phyloP scores from a whole-genome alignment of 768 basidiomycete genomes.

The Suillus subluteus region DNA sequence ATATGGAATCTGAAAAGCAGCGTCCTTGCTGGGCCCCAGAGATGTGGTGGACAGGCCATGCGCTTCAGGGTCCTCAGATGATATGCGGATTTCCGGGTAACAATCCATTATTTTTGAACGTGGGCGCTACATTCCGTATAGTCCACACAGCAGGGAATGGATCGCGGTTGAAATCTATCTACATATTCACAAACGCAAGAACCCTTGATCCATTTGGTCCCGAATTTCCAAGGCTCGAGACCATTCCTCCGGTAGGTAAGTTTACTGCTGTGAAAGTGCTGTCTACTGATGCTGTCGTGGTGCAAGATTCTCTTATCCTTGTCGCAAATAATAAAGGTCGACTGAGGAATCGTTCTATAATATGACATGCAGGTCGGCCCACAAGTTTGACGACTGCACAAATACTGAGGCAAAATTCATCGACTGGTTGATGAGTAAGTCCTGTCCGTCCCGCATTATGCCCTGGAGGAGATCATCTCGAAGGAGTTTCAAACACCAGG shows the following conservation, averaged over 20 bases:
- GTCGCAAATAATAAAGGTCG: neutral
- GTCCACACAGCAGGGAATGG: neutral
- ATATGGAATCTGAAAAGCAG: neutral
- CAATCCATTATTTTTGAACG: neutral
- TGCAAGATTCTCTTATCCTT: neutral
- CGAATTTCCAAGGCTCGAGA: neutral
- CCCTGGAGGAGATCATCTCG: neutral
- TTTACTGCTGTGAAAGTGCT: neutral
- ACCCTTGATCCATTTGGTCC: neutral
- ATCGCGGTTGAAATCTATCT: neutral
- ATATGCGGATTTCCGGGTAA: neutral
- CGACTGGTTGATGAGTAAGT: neutral
- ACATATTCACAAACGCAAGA: neutral
- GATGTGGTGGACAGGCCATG: neutral
- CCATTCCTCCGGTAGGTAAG: neutral
- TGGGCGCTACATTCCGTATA: neutral
- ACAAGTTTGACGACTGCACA: neutral
- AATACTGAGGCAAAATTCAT: neutral
- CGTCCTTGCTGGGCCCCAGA: neutral
- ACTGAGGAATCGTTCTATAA: neutral
- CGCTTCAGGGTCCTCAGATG: neutral
- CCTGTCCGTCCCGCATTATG: neutral
- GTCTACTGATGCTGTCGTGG: neutral
- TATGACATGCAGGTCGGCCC: neutral
- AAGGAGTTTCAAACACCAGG: neutral